phyloP scores from a whole-genome alignment of 768 basidiomycete genomes.

The Pleurotus tuber-regium region DNA sequence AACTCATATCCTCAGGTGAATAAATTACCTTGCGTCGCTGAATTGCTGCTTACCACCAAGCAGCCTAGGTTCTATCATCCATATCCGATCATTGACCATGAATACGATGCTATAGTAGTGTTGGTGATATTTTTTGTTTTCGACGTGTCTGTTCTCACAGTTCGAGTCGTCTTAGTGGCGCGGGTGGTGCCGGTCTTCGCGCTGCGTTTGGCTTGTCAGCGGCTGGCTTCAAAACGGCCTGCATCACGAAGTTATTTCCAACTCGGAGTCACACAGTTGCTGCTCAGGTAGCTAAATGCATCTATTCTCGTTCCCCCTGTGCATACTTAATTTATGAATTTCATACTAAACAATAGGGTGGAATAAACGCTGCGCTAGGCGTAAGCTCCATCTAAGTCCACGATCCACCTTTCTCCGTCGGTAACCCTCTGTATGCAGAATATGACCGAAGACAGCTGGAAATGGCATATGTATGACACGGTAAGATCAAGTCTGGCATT shows the following conservation, averaged over 20 bases:
- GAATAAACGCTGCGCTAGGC: slow-evolving; percentile 95
- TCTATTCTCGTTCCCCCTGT: too few species aligned
- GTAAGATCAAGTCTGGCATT: slow-evolving; percentile 40
- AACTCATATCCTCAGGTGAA: too few species aligned
- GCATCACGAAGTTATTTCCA: slow-evolving; percentile 98
- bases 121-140: slow-evolving; percentile 40
- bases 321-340: slow-evolving; percentile 19
- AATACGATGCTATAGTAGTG: slow-evolving; percentile 98
- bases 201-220: slow-evolving; percentile 98
- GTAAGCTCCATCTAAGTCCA: slow-evolving; percentile 40
- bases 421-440: slow-evolving; percentile 50
- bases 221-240: slow-evolving; percentile 97
- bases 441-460: slow-evolving; percentile 99
- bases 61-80: slow-evolving; percentile 78
- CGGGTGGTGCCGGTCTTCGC: slow-evolving; percentile 95
- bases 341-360: slow-evolving; percentile 56
- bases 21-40: too few species aligned
- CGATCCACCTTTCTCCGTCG: slow-evolving; percentile 7
- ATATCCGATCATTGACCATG: slow-evolving; percentile 98
- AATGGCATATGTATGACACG: slow-evolving; percentile 98
- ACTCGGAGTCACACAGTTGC: slow-evolving; percentile 98
- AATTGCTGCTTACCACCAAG: slow-evolving; percentile 13
- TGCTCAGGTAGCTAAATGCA: slow-evolving; percentile 61
- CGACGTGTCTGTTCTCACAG: neutral
- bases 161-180: slow-evolving; percentile 60